Evolutionary conservation across 192 early-diverging fungal genomes (phyloP).

Genomic region (Jimgerdemannia lactiflua): DNA sequence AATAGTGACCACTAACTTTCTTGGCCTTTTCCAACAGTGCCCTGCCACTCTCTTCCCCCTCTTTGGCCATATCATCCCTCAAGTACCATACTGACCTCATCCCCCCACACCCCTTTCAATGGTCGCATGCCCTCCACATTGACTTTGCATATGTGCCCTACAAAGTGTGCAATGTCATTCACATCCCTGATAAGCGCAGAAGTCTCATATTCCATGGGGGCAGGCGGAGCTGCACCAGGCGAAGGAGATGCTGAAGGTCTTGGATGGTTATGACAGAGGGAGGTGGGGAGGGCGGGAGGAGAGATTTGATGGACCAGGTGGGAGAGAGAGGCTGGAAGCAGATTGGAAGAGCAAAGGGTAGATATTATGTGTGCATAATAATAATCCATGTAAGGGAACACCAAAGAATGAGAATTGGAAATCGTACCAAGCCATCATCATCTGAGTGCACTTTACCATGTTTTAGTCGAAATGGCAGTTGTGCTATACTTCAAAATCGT

Average conservation of each 20-base stretch:
- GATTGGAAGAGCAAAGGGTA: background rate
- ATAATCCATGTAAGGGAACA: no score
- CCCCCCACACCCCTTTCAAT: background rate
- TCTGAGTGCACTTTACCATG: conserved; percentile 2
- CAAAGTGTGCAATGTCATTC: background rate
- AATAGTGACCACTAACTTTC: no score
- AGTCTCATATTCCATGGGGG: background rate
- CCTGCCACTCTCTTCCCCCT: no score
- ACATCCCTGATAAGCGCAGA: background rate
- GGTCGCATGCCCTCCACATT: background rate
- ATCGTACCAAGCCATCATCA: background rate
- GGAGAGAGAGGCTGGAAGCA: background rate
- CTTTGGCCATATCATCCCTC: background rate
- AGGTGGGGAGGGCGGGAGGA: background rate
- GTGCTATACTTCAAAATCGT: no score
- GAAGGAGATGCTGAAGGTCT: background rate
- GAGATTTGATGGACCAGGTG: background rate
- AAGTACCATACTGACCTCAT: background rate
- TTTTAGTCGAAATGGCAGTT: conserved; percentile 4
- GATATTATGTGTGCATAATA: no score
- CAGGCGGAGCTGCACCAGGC: background rate
- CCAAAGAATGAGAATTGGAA: background rate
- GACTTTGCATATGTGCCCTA: background rate
- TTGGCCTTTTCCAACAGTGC: no score
- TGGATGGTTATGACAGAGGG: background rate